Evolutionary conservation across 345 rosid species (phyloP), one percentile per base, ranked within the genome.

Genomic region (Lenwebbia sp.): DNA sequence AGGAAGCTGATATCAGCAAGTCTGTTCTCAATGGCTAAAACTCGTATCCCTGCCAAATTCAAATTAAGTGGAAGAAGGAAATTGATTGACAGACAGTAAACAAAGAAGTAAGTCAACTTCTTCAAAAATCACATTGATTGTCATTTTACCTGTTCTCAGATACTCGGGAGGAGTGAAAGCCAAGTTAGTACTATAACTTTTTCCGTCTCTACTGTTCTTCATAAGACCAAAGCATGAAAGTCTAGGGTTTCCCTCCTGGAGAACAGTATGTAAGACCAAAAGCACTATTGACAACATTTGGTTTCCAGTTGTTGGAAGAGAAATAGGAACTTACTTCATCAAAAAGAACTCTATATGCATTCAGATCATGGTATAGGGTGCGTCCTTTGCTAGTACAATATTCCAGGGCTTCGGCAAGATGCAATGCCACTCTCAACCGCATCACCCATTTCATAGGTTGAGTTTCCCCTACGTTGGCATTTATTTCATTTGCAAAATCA

Each of bases 401-500:
- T 86, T 97, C 98, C 91, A 96, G 91, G 87, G 99, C 99, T 90
- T 96, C 94, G 2, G 98, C 99, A 60, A 97, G 94, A 94, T 97
- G 92, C 84, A 97, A 87, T 49, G 96, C 99, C 90, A 97, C 99
- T 84, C 99, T 92, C 76, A 97, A 90, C 89, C 99, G 92, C 99
- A 97, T 97, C 30, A 96, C 93, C 99, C 99, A 96, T 90, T 96
- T 94, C 99, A 97, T 96, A 30, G 99, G 99, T 37, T 94, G 98
- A 57, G 94, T 52, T 91, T 96, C 99, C 99, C 99, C 99, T 97
- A 88, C 83, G 83, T 37, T 21, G 81, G 81, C 26, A 70, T 70
- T 70, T 4, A 70, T 70, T 70, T 70, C 14, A 5, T 84, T 28
- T 47, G 70, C 60, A 83, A 87, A 54, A 28, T 56, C 14, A 70